These are phyloP conservation scores for Biscutella laevigata DNA, from an alignment of 441 rosid genomes.

Conservation along the genomic window DNA sequence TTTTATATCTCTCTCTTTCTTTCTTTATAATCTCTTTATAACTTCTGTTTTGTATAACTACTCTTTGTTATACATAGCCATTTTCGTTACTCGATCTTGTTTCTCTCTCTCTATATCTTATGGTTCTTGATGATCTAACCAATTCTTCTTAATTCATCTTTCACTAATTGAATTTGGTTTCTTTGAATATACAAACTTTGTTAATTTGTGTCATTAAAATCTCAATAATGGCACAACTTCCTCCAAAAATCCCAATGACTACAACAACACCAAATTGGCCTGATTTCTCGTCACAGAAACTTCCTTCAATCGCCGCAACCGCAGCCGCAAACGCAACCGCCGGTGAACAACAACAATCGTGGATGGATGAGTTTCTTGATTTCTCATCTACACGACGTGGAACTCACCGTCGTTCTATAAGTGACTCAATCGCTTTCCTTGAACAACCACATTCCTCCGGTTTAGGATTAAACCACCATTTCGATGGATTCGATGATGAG, in stretches of 20 bases:
- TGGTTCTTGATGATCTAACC: neutral
- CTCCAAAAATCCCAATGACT: constrained; percentile 80
- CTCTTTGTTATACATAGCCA: constrained; percentile 31
- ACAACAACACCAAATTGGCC: constrained; percentile 59
- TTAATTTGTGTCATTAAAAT: constrained; percentile 14
- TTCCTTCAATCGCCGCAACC: constrained; percentile 17
- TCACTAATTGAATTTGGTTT: neutral
- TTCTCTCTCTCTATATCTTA: constrained; percentile 17
- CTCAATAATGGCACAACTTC: constrained; percentile 70
- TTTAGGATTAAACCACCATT: constrained; percentile 25
- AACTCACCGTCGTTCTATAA: constrained; percentile 67
- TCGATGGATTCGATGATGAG: constrained; percentile 54
- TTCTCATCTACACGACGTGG: constrained; percentile 66
- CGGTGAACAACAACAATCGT: constrained; percentile 27
- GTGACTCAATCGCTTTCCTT: constrained; percentile 61
- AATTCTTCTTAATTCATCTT: neutral
- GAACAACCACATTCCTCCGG: constrained; percentile 34
- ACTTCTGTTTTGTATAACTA: constrained; percentile 27
- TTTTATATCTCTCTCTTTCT: constrained; percentile 3
- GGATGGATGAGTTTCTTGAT: constrained; percentile 94
- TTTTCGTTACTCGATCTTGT: constrained; percentile 18
- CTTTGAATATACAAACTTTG: constrained; percentile 6
- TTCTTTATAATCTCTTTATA: constrained; percentile 8
- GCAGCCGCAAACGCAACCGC: constrained; percentile 19
- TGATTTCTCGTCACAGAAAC: constrained; percentile 33